Evolutionary conservation across 2,329 filamentous ascomycete species (phyloP), one percentile per base, ranked within the genome.

Genomic region (Parascedosporium putredinis): DNA sequence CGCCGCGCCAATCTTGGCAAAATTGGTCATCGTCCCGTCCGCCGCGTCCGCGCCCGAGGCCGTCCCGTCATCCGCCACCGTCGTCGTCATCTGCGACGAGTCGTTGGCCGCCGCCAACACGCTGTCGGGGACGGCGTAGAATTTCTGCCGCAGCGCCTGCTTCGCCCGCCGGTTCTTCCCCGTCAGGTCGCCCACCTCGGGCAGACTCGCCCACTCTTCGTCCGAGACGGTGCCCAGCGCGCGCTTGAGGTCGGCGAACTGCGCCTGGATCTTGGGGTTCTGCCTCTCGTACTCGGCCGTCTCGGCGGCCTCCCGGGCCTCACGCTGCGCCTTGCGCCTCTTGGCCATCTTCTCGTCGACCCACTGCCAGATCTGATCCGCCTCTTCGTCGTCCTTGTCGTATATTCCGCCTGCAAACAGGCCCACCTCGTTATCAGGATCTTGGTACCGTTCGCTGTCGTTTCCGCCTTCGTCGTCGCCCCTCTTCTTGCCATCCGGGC

Each of bases 281-380:
- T 95, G 91, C 58, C 85, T 83, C 71, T 98, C 91, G 76, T 95
- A 95, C 61, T 97, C 90, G 63, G 95, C 88, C 65, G 78, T 81
- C 73, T 98, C 91, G 71, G 87, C 79, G 64, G 86, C 75, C 68
- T 98, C 93, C 66, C 93, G 88, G 63, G 84, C 85, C 85, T 98
- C 93, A 80, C 93, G 95, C 79, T 91, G 83, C 58, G 78, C 78
- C 71, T 85, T 94, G 55, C 93, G 76, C 57, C 93, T 79, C 68
- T 79, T 86, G 57, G 94, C 90, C 91, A 98, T 97, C 69, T 86
- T 91, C 72, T 96, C 93, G 61, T 98, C 93, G 55, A 98, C 87
- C 62, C 88, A 86, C 60, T 90, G 85, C 71, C 95, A 98, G 61
- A 98, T 95, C 60, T 87, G 78, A 68, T 98, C 93, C 40, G 93